Base-by-base conservation (phyloP, 1,139 yeast genomes). In the Candida sanyaensis region DNA sequence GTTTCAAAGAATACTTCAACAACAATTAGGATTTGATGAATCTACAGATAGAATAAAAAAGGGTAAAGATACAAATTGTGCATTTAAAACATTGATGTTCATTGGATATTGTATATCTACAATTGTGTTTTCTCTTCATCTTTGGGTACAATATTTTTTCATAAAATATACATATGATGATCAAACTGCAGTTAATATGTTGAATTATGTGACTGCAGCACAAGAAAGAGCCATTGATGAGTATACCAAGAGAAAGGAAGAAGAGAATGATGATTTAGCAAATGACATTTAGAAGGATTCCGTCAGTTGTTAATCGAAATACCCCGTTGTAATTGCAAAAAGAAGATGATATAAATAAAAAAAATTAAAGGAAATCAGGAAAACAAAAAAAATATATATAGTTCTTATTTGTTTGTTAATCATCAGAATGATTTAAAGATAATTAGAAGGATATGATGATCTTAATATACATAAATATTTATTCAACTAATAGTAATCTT, bases 81-180 rank as follows among this genome's bases (percentile, higher is more conserved):
- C 30, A 2, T 30, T 39, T 9, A 47, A 37, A 28, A 42, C 50
- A 5, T 43, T 49, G 31, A 21, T 49, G 17, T 49, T 51, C 32
- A 41, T 51, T 23, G 54, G 54, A 6, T 51, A 51, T 38, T 46
- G 51, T 34, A 42, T 51, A 24, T 47, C 54, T n/a, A 51, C 54
- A n/a, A 38, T 48, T 12, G 17, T 38, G 9, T 51, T 51, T 32
- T 47, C 50, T 9, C 40, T 49, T 4, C 47, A 45, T 40, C 46
- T 49, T 31, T 51, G 49, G 41, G 39, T 51, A 5, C 51, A 51
- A 36, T 49, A 47, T 29, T 47, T 49, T 36, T 46, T 48, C 26
- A 43, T 51, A 5, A 47, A 43, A 30, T 49, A 42, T 29, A 51
- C 48, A 30, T 51, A 51, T 42, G 54, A 51, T 32, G 49, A 46